phyloP scores from a whole-genome alignment of 495 filamentous ascomycete genomes.

The Corynascus novoguineensis region DNA sequence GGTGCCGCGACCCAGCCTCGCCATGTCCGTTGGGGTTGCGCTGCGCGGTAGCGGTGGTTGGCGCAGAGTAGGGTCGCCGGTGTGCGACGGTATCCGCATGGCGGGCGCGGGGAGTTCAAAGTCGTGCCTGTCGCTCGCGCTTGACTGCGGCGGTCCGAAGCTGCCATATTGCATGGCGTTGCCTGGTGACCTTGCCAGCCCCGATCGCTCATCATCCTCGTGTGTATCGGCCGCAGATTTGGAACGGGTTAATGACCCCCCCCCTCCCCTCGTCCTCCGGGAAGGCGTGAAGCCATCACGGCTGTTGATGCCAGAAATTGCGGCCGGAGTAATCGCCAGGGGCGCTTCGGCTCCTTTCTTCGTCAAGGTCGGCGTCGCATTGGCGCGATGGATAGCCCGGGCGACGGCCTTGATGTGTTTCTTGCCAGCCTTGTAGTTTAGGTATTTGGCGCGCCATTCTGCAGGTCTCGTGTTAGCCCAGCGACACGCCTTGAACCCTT shows the following conservation, averaged over 20 bases:
- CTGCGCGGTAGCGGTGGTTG: constrained; percentile 23
- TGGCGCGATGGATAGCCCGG: constrained; percentile 62
- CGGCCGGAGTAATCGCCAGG: constrained; percentile 20
- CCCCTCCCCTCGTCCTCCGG: neutral
- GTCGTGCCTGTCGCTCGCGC: constrained; percentile 34
- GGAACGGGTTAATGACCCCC: neutral
- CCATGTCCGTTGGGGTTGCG: constrained; percentile 19
- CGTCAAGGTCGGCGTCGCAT: constrained; percentile 43
- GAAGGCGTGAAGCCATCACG: constrained; percentile 17
- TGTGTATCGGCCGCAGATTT: neutral
- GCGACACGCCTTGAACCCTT: neutral
- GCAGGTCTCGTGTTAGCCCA: neutral
- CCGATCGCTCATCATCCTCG: constrained; percentile 30
- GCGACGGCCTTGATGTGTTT: constrained; percentile 79
- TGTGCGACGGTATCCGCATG: constrained; percentile 51
- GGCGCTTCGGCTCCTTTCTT: constrained; percentile 21
- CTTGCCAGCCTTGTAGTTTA: constrained; percentile 90
- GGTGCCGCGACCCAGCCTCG: constrained; percentile 5
- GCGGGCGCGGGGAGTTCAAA: constrained; percentile 73
- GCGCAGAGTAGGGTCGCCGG: constrained; percentile 11
- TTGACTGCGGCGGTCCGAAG: constrained; percentile 61
- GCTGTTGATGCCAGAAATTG: constrained; percentile 12
- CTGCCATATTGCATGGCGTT: constrained; percentile 61
- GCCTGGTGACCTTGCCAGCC: constrained; percentile 28
- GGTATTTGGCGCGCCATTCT: constrained; percentile 89